Conservation (phyloP, 768 basidiomycete genomes). For the Grammothele lineata region DNA sequence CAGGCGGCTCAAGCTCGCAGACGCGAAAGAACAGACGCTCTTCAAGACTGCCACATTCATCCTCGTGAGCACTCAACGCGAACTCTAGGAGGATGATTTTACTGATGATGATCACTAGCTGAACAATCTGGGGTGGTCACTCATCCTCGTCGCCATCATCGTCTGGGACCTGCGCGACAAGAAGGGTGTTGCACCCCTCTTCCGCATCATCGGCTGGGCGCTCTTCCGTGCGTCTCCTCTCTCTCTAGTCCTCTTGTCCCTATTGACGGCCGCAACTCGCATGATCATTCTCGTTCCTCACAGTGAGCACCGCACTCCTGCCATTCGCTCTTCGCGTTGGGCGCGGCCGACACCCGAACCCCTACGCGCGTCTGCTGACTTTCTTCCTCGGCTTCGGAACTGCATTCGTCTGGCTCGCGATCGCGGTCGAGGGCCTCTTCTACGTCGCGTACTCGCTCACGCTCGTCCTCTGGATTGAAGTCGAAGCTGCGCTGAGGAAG, state of each 20-base stretch:
- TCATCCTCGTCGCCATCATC: slow-evolving; percentile 59
- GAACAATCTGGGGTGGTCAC: slow-evolving; percentile 24
- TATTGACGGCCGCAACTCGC: too few relatives aligned
- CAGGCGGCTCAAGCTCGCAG: background rate
- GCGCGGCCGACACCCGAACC: slow-evolving; percentile 28
- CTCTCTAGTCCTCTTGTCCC: background rate
- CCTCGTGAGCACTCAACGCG: slow-evolving; percentile 1
- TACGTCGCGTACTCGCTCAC: slow-evolving; percentile 64
- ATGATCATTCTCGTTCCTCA: too few relatives aligned
- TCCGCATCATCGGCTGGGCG: slow-evolving; percentile 63
- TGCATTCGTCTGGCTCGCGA: slow-evolving; percentile 75
- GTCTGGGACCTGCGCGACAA: slow-evolving; percentile 54
- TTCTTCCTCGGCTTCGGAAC: slow-evolving; percentile 72
- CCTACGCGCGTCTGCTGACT: slow-evolving; percentile 49
- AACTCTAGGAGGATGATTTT: background rate
- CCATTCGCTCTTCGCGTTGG: slow-evolving; percentile 39
- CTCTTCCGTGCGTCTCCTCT: slow-evolving; percentile 50
- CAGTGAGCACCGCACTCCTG: slow-evolving; percentile 47
- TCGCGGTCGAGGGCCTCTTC: slow-evolving; percentile 79
- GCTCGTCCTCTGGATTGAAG: slow-evolving; percentile 61
- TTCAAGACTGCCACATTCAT: slow-evolving; percentile 5
- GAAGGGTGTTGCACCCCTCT: slow-evolving; percentile 54
- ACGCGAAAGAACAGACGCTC: background rate
- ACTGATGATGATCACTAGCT: slow-evolving; percentile 5
- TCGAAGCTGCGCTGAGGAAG: slow-evolving; percentile 42